Evolutionary conservation across 2,329 filamentous ascomycete species (phyloP).

Genomic region (Arthrobotrys iridis): DNA sequence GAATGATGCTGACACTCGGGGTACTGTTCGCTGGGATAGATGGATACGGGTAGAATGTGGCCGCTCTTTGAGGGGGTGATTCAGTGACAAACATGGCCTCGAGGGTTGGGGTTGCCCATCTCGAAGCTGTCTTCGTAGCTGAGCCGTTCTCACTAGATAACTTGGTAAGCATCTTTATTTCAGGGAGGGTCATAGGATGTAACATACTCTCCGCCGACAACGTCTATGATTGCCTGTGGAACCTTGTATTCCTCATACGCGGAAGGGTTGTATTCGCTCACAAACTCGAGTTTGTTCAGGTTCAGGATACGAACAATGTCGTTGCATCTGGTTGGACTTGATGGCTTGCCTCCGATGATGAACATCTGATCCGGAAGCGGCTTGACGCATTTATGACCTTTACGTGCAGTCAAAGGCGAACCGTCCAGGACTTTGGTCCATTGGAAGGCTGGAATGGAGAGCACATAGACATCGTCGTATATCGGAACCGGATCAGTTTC

Average conservation of each 20-base stretch:
- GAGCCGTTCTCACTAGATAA: conserved; percentile 49
- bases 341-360: conserved; percentile 55
- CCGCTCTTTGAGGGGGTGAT: conserved; percentile 26
- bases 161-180: neutral
- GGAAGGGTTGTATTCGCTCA: conserved; percentile 55
- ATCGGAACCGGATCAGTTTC: conserved; percentile 7
- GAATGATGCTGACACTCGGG: conserved; percentile 24
- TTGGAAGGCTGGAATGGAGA: conserved; percentile 58
- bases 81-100: conserved; percentile 50
- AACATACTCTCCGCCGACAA: conserved; percentile 57
- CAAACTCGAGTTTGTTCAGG: conserved; percentile 56
- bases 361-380: conserved; percentile 61
- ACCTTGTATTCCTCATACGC: conserved; percentile 56
- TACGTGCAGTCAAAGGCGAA: conserved; percentile 37
- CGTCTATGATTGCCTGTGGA: conserved; percentile 54
- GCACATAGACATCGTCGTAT: conserved; percentile 57
- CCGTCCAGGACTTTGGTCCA: conserved; percentile 58
- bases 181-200: neutral
- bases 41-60: conserved; percentile 46
- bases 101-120: conserved; percentile 54
- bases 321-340: conserved; percentile 40
- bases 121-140: conserved; percentile 51
- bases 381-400: conserved; percentile 57
- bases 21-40: conserved; percentile 19
- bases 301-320: conserved; percentile 60